Percentiles rank a stretch among this genome's conserved stretches.
Evolutionary conservation across 345 rosid genomes (phyloP).

Genomic region (Lepidium aucheri): DNA sequence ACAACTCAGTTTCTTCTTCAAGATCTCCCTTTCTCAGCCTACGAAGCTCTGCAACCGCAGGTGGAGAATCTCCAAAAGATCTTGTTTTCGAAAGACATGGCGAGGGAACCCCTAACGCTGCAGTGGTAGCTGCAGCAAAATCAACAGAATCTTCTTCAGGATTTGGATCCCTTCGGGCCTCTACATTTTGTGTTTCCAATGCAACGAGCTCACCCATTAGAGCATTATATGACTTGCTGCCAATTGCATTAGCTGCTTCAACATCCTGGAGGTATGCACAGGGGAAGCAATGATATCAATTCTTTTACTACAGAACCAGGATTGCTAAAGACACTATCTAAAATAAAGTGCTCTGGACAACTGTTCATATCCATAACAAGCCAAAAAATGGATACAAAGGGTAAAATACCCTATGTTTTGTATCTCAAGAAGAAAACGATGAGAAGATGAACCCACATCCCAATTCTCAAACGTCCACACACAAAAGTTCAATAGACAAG

Average conservation of each 20-base stretch:
- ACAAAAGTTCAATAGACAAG: background rate
- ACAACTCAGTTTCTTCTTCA: constrained; percentile 75
- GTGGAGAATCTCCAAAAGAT: constrained; percentile 74
- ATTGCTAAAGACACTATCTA: background rate
- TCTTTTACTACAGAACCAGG: background rate
- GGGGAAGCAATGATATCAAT: background rate
- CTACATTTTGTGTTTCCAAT: constrained; percentile 52
- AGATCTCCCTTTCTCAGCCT: constrained; percentile 59
- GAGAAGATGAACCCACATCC: constrained; percentile 4
- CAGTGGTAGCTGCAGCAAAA: constrained; percentile 97
- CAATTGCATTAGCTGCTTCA: constrained; percentile 75
- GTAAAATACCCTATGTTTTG: background rate
- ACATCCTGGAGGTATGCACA: constrained; percentile 47
- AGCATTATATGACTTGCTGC: constrained; percentile 83
- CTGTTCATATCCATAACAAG: constrained; percentile 12
- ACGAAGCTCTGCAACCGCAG: constrained; percentile 37
- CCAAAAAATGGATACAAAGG: background rate
- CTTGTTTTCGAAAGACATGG: constrained; percentile 71
- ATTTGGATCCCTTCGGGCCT: constrained; percentile 31
- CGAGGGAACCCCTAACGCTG: constrained; percentile 90
- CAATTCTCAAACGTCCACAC: background rate
- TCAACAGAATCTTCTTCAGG: constrained; percentile 69
- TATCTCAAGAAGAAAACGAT: constrained; percentile 2
- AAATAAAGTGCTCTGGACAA: background rate
- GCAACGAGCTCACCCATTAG: constrained; percentile 87